These are phyloP conservation scores for Lipomyces spencermartinsiae DNA, from an alignment of 805 yeast genomes.

Conservation along the genomic window DNA sequence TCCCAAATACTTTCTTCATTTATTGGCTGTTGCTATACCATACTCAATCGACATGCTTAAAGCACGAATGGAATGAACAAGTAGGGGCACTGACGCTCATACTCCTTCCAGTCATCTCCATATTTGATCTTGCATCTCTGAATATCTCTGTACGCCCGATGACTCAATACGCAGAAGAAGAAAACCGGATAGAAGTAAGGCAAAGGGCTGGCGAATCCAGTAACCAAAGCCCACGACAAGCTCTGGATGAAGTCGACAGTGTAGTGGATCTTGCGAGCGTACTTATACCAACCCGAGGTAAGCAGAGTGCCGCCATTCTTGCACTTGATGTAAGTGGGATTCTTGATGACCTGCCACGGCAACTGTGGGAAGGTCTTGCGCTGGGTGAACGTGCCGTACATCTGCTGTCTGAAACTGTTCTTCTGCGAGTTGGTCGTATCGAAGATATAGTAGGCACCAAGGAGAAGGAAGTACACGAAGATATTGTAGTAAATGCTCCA, in stretches of 20 bases:
- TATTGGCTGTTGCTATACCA: background rate
- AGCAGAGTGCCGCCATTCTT: conserved; percentile 82
- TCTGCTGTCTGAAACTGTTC: conserved; percentile 76
- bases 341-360: conserved; percentile 79
- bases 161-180: conserved; percentile 84
- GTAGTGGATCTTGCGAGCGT: conserved; percentile 93
- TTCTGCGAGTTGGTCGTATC: conserved; percentile 96
- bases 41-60: conserved; percentile 3
- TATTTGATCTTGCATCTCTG: conserved; percentile 84
- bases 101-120: conserved; percentile 92
- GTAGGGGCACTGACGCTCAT: conserved; percentile 87
- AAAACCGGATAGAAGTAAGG: conserved; percentile 97
- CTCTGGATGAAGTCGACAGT: conserved; percentile 93
- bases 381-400: conserved; percentile 76
- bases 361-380: conserved; percentile 94
- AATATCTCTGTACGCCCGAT: conserved; percentile 88
- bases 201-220: conserved; percentile 86
- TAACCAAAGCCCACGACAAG: conserved; percentile 86
- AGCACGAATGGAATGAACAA: conserved; percentile 71
- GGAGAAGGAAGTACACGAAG: conserved; percentile 60
- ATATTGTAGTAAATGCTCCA: conserved; percentile 70
- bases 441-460: conserved; percentile 85
- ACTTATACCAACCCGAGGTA: conserved; percentile 93
- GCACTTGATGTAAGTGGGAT: conserved; percentile 86
- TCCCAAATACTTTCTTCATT: background rate